Evolutionary conservation across 106 monocot species (phyloP), one percentile per base, ranked within the genome.

Genomic region (Acanthochlamys bracteata): DNA sequence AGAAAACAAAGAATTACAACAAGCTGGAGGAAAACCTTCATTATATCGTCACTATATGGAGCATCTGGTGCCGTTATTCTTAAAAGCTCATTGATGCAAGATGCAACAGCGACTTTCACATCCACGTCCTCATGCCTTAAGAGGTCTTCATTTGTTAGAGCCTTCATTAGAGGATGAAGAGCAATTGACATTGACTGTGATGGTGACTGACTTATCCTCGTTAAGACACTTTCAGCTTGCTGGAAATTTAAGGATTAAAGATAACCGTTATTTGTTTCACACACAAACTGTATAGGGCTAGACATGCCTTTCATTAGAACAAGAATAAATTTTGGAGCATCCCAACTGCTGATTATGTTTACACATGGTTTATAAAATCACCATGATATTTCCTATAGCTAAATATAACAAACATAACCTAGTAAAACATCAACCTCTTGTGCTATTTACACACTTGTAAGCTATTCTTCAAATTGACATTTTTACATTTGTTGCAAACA

Each of bases 11-110:
- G 24, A 39, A 59, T 3, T 20, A 11, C 13, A 24, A 53, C 16
- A 13, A 53, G 26, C 33, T 53, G 20, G 22, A 13, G 22, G n/a
- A 22, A 16, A 53, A 26, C 64, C 27, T 79, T 79, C 78, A 79
- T 79, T 40, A 73, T 9, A 17, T 69, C 58, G 64, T 79, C 68
- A 27, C 63, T 57, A 42, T 73, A 79, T 60, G 73, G 65, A 61
- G 73, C 57, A 27, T 69, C 63, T 24, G 78, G 78, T 63, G 78
- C 78, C 4, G 78, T 79, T 63, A 78, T 78, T 73, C 78, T 73
- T 20, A 64, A 64, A 17, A 79, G 58, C 47, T 79, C 78, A 69
- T 68, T 69, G 4, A 79, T 64, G 60, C 69, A 73, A 73, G 63
- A 63, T 53, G 69, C 63, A 33, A 73, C 69, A 59, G 49, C 8